These are phyloP conservation scores for Pseudopithomyces chartarum DNA, from an alignment of 2,329 filamentous ascomycete species.

Conservation along the genomic window DNA sequence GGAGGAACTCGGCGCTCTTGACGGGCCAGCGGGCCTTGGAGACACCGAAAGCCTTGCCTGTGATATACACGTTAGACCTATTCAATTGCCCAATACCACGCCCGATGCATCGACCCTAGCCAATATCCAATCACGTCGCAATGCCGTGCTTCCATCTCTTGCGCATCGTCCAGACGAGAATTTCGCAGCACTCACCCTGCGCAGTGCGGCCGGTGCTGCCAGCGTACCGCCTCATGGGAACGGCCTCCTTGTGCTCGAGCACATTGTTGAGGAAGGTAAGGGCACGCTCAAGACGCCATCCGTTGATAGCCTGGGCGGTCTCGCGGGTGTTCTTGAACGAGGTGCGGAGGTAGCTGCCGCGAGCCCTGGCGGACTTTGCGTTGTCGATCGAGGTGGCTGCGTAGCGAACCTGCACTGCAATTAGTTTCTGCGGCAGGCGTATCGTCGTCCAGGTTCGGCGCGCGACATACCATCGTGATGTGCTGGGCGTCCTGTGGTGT, in stretches of 20 bases:
- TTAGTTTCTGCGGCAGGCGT: conserved; percentile 27
- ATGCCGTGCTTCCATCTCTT: background rate
- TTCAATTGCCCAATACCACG: conserved; percentile 22
- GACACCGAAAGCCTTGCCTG: conserved; percentile 99
- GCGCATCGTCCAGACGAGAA: background rate
- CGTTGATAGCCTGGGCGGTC: conserved; percentile 99
- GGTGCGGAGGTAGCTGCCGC: conserved; percentile 98
- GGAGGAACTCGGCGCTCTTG: conserved; percentile 98
- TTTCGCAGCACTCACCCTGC: conserved; percentile 77
- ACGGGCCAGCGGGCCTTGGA: conserved; percentile 97
- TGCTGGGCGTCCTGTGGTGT: conserved; percentile 41
- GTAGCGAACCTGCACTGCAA: conserved; percentile 43
- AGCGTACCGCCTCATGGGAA: conserved; percentile 97
- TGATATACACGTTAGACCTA: conserved; percentile 36
- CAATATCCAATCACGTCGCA: background rate
- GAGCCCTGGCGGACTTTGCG: conserved; percentile 83
- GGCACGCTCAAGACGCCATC: conserved; percentile 96
- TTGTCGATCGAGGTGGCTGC: conserved; percentile 44
- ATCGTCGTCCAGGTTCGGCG: conserved; percentile 31
- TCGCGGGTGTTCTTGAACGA: conserved; percentile 99
- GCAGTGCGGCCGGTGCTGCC: conserved; percentile 93
- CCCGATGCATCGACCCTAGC: background rate
- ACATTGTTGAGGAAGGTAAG: conserved; percentile 98
- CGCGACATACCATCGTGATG: conserved; percentile 27
- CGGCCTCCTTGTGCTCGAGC: conserved; percentile 93